Conservation (phyloP, 164 flowering plant species). For the Magnolia sinica region DNA sequence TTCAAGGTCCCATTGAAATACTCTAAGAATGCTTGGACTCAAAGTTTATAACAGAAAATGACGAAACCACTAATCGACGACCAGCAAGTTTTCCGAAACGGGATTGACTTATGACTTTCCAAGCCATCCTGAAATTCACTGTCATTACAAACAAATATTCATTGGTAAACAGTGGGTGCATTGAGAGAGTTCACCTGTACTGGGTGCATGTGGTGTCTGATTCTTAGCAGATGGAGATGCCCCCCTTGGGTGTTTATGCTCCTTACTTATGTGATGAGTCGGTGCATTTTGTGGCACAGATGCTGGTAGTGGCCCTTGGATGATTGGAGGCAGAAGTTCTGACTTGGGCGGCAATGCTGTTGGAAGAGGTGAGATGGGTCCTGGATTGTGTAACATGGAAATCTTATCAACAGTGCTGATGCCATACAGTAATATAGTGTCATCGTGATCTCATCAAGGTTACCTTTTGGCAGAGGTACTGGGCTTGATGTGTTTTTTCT, state of each 20-base stretch:
- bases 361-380: slow-evolving; percentile 21
- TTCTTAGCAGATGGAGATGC: not conserved
- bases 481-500: slow-evolving; percentile 29
- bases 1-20: too few relatives aligned
- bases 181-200: not conserved
- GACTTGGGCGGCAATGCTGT: slow-evolving; percentile 11
- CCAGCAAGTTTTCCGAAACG: too few relatives aligned
- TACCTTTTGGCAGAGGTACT: slow-evolving; percentile 35
- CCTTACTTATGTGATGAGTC: slow-evolving; percentile 1
- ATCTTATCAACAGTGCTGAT: not conserved
- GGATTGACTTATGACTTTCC: too few relatives aligned
- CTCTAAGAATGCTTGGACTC: too few relatives aligned
- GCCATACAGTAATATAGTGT: not conserved
- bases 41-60: too few relatives aligned
- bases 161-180: not conserved
- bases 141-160: too few relatives aligned
- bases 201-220: not conserved
- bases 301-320: slow-evolving; percentile 14
- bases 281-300: slow-evolving; percentile 19
- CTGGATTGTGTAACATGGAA: slow-evolving; percentile 24
- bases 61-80: too few relatives aligned
- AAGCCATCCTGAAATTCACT: too few relatives aligned
- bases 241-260: not conserved
- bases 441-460: not conserved
- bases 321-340: slow-evolving; percentile 22